A percentile compares a stretch with the other conserved stretches of the same genome.
phyloP scores from a whole-genome alignment of 768 basidiomycete genomes.

The Coprinopsis sp. region DNA sequence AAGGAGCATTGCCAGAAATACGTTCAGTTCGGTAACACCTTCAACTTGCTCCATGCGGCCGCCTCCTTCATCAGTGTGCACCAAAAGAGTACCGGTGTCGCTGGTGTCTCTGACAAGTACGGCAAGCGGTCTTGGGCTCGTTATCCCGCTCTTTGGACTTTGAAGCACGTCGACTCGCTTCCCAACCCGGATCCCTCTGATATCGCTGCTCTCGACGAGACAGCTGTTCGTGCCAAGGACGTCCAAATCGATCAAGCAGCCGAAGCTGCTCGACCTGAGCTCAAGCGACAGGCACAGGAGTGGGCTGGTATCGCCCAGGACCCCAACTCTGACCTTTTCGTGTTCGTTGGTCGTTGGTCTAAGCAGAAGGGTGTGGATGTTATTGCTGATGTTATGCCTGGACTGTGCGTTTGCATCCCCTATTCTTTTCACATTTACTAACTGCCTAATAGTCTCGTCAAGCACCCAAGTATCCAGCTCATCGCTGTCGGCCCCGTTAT shows the following conservation, averaged over 20 bases:
- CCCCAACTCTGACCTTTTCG: conserved; percentile 84
- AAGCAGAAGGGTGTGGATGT: conserved; percentile 98
- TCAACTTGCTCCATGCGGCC: conserved; percentile 90
- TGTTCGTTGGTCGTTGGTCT: conserved; percentile 97
- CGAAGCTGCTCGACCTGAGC: conserved; percentile 86
- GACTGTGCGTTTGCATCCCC: conserved; percentile 51
- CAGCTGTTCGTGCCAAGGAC: conserved; percentile 62
- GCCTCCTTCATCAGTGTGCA: conserved; percentile 90
- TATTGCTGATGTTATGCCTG: conserved; percentile 93
- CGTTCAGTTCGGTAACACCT: conserved; percentile 96
- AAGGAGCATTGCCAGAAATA: conserved; percentile 96
- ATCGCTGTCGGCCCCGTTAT: conserved; percentile 93
- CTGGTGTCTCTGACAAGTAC: conserved; percentile 97
- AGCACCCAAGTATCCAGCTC: conserved; percentile 79
- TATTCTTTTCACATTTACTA: conserved; percentile 5
- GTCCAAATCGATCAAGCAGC: conserved; percentile 75
- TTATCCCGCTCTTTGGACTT: conserved; percentile 93
- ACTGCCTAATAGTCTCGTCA: conserved; percentile 58
- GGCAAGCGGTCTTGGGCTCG: conserved; percentile 96
- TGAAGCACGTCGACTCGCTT: conserved; percentile 91
- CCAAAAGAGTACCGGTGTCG: conserved; percentile 90
- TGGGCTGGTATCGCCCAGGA: conserved; percentile 95
- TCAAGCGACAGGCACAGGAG: conserved; percentile 89
- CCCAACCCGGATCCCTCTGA: conserved; percentile 95
- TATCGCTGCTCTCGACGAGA: conserved; percentile 87